A percentile compares a stretch with the other conserved stretches of the same genome.
Evolutionary conservation across 2,329 filamentous ascomycete species (phyloP).

Genomic region (Helotiales sp.): DNA sequence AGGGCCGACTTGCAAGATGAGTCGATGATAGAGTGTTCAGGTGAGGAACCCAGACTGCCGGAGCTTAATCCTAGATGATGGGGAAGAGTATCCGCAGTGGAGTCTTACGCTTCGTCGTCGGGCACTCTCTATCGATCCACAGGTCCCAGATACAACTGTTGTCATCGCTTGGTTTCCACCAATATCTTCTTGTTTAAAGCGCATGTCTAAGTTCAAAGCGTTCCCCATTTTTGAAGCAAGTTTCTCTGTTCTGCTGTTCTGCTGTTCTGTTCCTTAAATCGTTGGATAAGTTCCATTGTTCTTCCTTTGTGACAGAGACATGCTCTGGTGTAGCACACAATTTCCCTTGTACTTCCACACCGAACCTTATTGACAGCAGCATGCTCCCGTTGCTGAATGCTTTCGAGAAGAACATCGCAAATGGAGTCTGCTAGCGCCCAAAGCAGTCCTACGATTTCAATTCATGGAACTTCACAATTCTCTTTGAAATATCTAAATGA

Average conservation of each 20-base stretch:
- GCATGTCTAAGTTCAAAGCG: neutral
- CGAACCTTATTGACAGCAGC: neutral
- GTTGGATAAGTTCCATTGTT: neutral
- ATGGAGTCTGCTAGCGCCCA: slow-evolving; percentile 13
- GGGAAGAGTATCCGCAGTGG: neutral
- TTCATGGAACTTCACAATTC: neutral
- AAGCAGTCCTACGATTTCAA: slow-evolving; percentile 17
- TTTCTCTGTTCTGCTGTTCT: too few species aligned
- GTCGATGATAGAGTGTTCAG: neutral
- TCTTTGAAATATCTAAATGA: neutral
- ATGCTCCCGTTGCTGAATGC: neutral
- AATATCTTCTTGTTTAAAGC: neutral
- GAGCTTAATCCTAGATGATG: neutral
- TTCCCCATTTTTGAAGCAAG: neutral
- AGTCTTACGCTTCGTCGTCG: neutral
- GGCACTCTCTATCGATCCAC: neutral
- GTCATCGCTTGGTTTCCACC: neutral
- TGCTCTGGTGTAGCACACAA: neutral
- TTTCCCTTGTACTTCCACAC: slow-evolving; percentile 4
- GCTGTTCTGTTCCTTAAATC: too few species aligned
- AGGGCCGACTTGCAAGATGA: neutral
- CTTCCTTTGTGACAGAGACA: neutral
- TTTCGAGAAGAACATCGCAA: neutral
- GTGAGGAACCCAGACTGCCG: neutral
- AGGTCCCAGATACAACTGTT: neutral